A percentile compares a stretch with the other conserved stretches of the same genome.
These are phyloP conservation scores for Fusarium avenaceum DNA, from an alignment of 2,329 filamentous ascomycete species.

Conservation along the genomic window DNA sequence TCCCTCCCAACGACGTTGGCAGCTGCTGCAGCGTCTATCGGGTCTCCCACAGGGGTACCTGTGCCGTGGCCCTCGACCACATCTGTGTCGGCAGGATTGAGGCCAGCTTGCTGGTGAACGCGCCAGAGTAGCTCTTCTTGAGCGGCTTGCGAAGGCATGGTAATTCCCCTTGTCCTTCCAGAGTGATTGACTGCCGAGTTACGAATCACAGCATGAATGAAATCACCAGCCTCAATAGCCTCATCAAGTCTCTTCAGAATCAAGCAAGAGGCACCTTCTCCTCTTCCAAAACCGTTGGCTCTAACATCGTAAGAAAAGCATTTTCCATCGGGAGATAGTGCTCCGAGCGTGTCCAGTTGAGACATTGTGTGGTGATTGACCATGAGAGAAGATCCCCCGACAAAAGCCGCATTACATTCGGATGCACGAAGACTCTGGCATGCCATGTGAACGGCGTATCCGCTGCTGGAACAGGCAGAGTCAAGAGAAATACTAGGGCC, in stretches of 20 bases:
- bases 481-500: slow-evolving; percentile 4
- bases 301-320: not conserved
- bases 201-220: not conserved
- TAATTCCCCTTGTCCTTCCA: not conserved
- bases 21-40: not conserved
- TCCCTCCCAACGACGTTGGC: not conserved
- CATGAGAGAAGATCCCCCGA: not conserved
- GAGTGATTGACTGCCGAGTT: slow-evolving; percentile 1
- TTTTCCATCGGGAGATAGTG: not conserved
- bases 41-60: not conserved
- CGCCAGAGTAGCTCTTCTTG: not conserved
- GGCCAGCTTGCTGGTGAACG: not conserved
- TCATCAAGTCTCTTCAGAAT: not conserved
- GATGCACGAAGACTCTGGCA: not conserved
- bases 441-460: not conserved
- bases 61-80: slow-evolving; percentile 2
- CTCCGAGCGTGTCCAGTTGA: not conserved
- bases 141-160: not conserved
- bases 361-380: not conserved
- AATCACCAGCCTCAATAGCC: not conserved
- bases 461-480: not conserved
- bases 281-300: not conserved
- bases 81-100: not conserved
- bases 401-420: not conserved
- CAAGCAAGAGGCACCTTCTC: not conserved